phyloP scores from a whole-genome alignment of 129 eudicot genomes.

The Escallonia rubra region DNA sequence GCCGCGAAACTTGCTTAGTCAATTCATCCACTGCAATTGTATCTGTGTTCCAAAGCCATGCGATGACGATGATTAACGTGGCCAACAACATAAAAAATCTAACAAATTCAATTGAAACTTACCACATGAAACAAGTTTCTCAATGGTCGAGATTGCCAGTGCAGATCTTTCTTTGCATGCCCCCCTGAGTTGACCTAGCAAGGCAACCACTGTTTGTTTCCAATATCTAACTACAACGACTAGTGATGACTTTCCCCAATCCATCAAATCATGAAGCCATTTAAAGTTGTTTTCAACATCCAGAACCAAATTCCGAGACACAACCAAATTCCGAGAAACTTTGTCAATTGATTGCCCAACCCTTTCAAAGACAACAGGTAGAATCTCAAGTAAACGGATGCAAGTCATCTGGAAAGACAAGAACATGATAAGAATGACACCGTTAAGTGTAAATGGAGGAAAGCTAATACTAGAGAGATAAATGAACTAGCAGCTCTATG shows the following conservation, averaged over 20 bases:
- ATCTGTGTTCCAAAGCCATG: slow-evolving; percentile 45
- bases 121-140: slow-evolving; percentile 62
- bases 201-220: slow-evolving; percentile 62
- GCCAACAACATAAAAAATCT: background rate
- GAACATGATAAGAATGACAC: slow-evolving; percentile 8
- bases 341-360: slow-evolving; percentile 32
- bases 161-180: slow-evolving; percentile 38
- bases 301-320: slow-evolving; percentile 25
- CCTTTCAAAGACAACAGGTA: slow-evolving; percentile 62
- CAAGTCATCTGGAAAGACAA: slow-evolving; percentile 81
- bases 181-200: slow-evolving; percentile 57
- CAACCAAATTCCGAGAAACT: slow-evolving; percentile 20
- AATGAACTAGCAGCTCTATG: no score
- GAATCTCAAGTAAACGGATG: slow-evolving; percentile 79
- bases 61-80: slow-evolving; percentile 4
- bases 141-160: slow-evolving; percentile 41
- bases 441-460: background rate
- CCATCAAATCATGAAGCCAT: slow-evolving; percentile 79
- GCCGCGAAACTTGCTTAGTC: slow-evolving; percentile 50
- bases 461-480: background rate
- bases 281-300: slow-evolving; percentile 8
- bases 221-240: slow-evolving; percentile 77
- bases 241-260: slow-evolving; percentile 89
- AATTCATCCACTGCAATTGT: slow-evolving; percentile 48
- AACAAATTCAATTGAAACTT: slow-evolving; percentile 16